Evolutionary conservation across 2,329 filamentous ascomycete species (phyloP).

Genomic region (Zasmidium citrigriseum): DNA sequence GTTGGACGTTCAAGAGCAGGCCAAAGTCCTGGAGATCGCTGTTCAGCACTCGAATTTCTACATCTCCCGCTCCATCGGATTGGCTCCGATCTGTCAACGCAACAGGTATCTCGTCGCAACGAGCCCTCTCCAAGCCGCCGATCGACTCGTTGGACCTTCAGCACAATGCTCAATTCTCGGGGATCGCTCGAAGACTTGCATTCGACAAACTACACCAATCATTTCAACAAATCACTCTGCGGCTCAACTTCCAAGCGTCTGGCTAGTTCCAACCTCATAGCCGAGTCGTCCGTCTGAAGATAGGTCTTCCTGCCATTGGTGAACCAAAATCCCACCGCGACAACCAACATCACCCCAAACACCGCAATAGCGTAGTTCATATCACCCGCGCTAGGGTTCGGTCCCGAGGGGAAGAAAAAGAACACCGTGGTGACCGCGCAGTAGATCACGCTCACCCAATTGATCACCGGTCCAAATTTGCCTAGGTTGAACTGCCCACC

Average conservation of each 20-base stretch:
- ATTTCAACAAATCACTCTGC: neutral
- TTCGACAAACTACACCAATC: too few relatives aligned
- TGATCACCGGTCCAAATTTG: constrained; percentile 28
- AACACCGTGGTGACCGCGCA: constrained; percentile 56
- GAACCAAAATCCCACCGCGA: constrained; percentile 55
- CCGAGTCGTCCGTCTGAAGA: constrained; percentile 25
- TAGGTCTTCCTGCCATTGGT: constrained; percentile 47
- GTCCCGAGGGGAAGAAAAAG: constrained; percentile 55
- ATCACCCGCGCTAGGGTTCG: constrained; percentile 49
- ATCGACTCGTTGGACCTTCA: too few relatives aligned
- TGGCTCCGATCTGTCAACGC: too few relatives aligned
- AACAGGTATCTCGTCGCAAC: too few relatives aligned
- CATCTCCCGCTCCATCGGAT: too few relatives aligned
- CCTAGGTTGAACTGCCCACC: constrained; percentile 48
- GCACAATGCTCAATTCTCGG: too few relatives aligned
- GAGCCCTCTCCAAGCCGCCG: too few relatives aligned
- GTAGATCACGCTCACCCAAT: constrained; percentile 53
- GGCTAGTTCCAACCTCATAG: constrained; percentile 24
- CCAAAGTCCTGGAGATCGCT: too few relatives aligned
- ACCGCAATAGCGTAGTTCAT: constrained; percentile 62
- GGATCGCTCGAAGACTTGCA: too few relatives aligned
- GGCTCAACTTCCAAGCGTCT: constrained; percentile 14
- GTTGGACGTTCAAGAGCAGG: too few relatives aligned
- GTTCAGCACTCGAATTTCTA: too few relatives aligned
- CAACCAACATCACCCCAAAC: constrained; percentile 57